Percentiles rank a stretch among this genome's conserved stretches.
phyloP scores from a whole-genome alignment of 2,329 filamentous ascomycete species.

The Colletotrichum tamarilloi region DNA sequence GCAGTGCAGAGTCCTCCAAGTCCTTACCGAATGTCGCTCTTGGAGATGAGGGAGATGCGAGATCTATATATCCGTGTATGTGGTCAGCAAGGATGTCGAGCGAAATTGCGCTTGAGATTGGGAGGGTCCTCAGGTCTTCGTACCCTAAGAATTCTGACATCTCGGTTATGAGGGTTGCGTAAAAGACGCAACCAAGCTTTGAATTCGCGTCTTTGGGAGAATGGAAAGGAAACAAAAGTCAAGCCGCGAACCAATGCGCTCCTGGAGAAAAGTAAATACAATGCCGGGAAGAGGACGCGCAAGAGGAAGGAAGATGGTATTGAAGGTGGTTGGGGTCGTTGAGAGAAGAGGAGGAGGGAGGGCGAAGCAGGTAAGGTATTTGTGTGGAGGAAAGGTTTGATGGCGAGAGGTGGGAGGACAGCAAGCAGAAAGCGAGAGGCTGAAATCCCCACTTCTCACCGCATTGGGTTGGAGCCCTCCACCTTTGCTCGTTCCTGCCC shows the following conservation, averaged over 20 bases:
- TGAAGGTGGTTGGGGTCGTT: slow-evolving; percentile 13
- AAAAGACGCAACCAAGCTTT: slow-evolving; percentile 52
- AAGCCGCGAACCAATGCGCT: slow-evolving; percentile 34
- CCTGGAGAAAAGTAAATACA: slow-evolving; percentile 25
- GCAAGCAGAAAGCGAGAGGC: slow-evolving; percentile 32
- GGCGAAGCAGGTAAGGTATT: slow-evolving; percentile 24
- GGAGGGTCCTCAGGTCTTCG: slow-evolving; percentile 41
- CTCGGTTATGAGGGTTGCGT: slow-evolving; percentile 50
- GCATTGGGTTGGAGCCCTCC: slow-evolving; percentile 29
- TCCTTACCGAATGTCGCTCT: slow-evolving; percentile 93
- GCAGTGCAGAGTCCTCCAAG: slow-evolving; percentile 34
- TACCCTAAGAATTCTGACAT: slow-evolving; percentile 74
- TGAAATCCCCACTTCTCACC: slow-evolving; percentile 27
- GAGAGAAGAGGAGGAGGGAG: slow-evolving; percentile 16
- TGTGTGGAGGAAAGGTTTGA: slow-evolving; percentile 35
- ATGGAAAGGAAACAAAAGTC: slow-evolving; percentile 30
- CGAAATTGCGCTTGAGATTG: slow-evolving; percentile 37
- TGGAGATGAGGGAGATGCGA: slow-evolving; percentile 95
- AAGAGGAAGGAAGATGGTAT: slow-evolving; percentile 17
- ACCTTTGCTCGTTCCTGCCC: background rate
- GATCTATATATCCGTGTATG: slow-evolving; percentile 64
- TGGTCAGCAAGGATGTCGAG: slow-evolving; percentile 23
- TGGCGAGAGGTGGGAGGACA: slow-evolving; percentile 26
- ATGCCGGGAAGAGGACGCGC: slow-evolving; percentile 11
- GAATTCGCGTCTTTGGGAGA: slow-evolving; percentile 17